Evolutionary conservation across 257 asterid genomes (phyloP).

Genomic region (Nicotiana attenuata): DNA sequence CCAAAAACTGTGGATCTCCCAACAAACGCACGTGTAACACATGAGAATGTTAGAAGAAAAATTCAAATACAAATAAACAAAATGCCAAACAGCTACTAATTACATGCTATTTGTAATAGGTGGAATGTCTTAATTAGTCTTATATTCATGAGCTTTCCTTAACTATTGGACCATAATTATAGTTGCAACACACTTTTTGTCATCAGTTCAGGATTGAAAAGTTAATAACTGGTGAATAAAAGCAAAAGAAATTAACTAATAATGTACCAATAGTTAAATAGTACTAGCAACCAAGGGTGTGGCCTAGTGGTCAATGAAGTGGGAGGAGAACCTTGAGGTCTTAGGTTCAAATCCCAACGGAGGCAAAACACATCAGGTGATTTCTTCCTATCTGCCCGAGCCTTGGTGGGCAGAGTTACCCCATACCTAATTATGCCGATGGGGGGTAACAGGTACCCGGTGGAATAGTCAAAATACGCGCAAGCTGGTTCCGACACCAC

Average conservation of each 20-base stretch:
- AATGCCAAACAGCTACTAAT: background rate
- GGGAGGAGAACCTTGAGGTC: too few relatives aligned
- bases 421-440: too few relatives aligned
- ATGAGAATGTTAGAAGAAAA: background rate
- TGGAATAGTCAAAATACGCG: too few relatives aligned
- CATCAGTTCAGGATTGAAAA: background rate
- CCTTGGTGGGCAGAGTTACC: too few relatives aligned
- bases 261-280: background rate
- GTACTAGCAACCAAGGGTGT: too few relatives aligned
- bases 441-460: too few relatives aligned
- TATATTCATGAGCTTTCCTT: background rate
- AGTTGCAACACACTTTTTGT: background rate
- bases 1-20: background rate
- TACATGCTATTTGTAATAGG: too few relatives aligned
- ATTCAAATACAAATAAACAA: background rate
- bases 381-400: too few relatives aligned
- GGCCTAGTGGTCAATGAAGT: too few relatives aligned
- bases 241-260: background rate
- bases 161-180: background rate
- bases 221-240: background rate
- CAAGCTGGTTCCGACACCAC: too few relatives aligned
- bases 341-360: too few relatives aligned
- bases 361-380: too few relatives aligned
- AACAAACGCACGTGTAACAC: background rate
- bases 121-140: background rate